phyloP scores from a whole-genome alignment of 768 basidiomycete genomes.

The Termitomyces sp. region DNA sequence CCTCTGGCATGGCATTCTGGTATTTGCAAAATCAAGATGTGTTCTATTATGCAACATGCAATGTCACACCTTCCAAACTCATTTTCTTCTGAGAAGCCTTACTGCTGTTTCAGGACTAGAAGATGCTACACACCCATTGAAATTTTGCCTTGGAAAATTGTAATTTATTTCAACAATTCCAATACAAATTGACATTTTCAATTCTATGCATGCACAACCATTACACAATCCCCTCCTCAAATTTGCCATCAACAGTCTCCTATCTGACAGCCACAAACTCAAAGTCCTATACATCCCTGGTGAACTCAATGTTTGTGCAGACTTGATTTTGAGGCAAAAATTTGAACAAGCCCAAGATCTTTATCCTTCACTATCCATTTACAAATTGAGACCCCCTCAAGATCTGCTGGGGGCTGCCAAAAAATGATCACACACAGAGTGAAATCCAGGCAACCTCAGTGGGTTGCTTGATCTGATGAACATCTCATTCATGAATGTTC shows the following conservation, averaged over 20 bases:
- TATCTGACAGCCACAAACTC: background rate
- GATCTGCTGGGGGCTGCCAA: background rate
- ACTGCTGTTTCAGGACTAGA: background rate
- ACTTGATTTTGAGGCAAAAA: background rate
- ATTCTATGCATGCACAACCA: background rate
- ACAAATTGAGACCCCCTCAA: background rate
- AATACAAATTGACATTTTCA: background rate
- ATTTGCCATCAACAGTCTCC: background rate
- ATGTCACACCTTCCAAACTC: background rate
- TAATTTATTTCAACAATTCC: constrained; percentile 3
- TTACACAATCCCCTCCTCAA: background rate
- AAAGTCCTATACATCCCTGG: background rate
- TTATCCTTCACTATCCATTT: background rate
- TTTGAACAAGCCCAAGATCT: background rate
- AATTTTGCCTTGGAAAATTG: background rate
- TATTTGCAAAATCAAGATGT: constrained; percentile 13
- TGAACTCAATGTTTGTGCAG: background rate
- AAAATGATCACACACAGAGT: too few relatives aligned
- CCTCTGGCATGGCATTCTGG: constrained; percentile 11
- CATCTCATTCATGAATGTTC: too few relatives aligned
- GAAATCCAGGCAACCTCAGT: too few relatives aligned
- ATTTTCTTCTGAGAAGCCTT: background rate
- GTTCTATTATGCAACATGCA: constrained; percentile 8
- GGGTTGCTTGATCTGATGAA: too few relatives aligned
- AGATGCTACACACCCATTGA: background rate